A percentile compares a stretch with the other conserved stretches of the same genome.
Evolutionary conservation across 2,329 filamentous ascomycete species (phyloP).

Genomic region (Teratosphaeria zuluensis): DNA sequence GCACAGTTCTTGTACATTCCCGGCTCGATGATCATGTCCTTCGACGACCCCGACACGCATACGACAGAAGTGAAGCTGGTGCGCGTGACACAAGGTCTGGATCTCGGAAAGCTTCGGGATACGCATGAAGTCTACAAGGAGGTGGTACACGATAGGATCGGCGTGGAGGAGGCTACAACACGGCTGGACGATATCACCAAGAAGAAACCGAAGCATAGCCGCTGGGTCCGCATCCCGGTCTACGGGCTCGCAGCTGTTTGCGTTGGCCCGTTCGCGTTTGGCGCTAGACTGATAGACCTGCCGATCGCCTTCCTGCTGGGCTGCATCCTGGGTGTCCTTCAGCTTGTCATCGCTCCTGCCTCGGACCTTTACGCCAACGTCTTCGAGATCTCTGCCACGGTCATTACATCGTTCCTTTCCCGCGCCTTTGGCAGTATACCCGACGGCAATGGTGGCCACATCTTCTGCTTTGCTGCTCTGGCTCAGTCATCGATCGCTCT

Average conservation of each 20-base stretch:
- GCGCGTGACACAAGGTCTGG: slow-evolving; percentile 56
- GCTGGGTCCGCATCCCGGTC: slow-evolving; percentile 46
- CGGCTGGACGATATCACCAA: slow-evolving; percentile 54
- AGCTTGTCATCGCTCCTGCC: slow-evolving; percentile 62
- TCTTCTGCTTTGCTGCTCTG: slow-evolving; percentile 44
- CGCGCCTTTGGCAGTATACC: slow-evolving; percentile 41
- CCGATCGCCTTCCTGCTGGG: slow-evolving; percentile 69
- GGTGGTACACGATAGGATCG: slow-evolving; percentile 59
- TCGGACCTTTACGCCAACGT: slow-evolving; percentile 58
- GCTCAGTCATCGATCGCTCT: slow-evolving; percentile 41
- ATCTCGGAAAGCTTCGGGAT: slow-evolving; percentile 64
- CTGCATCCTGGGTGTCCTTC: slow-evolving; percentile 61
- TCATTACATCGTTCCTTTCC: slow-evolving; percentile 41
- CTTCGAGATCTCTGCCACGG: slow-evolving; percentile 40
- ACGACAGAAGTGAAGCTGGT: slow-evolving; percentile 74
- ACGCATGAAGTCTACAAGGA: slow-evolving; percentile 72
- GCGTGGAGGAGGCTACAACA: slow-evolving; percentile 59
- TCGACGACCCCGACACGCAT: slow-evolving; percentile 63
- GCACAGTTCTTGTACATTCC: slow-evolving; percentile 85
- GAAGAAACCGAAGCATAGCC: slow-evolving; percentile 44
- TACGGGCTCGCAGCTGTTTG: slow-evolving; percentile 68
- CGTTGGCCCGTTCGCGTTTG: slow-evolving; percentile 73
- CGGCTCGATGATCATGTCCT: slow-evolving; percentile 89
- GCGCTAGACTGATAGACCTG: slow-evolving; percentile 66
- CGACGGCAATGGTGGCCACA: slow-evolving; percentile 25